Conservation (phyloP, 116 monocot genomes). For the Papilionanthe hybrid region DNA sequence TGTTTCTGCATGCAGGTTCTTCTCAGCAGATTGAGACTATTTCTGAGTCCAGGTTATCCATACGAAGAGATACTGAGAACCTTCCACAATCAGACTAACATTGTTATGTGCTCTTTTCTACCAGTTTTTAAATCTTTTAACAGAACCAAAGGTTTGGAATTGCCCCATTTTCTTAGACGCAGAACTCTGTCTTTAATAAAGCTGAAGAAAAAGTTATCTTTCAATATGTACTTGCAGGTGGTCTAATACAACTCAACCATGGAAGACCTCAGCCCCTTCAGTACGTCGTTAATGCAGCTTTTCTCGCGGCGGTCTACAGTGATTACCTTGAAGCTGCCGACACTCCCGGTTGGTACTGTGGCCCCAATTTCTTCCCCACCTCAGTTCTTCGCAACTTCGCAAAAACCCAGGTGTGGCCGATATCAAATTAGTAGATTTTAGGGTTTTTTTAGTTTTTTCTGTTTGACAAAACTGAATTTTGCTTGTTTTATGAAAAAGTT, state of each 20-base stretch:
- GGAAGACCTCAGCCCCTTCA: constrained; percentile 57
- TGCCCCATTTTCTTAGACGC: background rate
- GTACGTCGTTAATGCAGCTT: constrained; percentile 59
- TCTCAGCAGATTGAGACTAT: constrained; percentile 55
- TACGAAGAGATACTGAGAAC: constrained; percentile 60
- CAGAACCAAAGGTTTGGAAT: constrained; percentile 40
- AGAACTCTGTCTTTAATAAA: background rate
- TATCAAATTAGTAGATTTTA: too few relatives aligned
- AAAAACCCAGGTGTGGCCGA: constrained; percentile 29
- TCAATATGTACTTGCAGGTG: constrained; percentile 23
- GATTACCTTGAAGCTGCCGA: constrained; percentile 64
- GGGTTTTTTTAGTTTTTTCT: too few relatives aligned
- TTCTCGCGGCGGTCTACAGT: constrained; percentile 49
- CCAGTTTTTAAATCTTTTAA: constrained; percentile 53
- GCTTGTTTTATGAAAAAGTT: too few relatives aligned
- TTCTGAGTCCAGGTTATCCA: constrained; percentile 58
- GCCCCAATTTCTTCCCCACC: constrained; percentile 49
- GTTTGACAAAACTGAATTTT: too few relatives aligned
- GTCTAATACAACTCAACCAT: constrained; percentile 50
- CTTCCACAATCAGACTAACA: constrained; percentile 52
- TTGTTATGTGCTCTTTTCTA: constrained; percentile 57
- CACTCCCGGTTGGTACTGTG: constrained; percentile 61
- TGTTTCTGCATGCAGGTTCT: constrained; percentile 32
- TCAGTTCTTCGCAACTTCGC: constrained; percentile 44
- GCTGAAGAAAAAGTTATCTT: background rate